Conservation (phyloP, 495 filamentous ascomycete species). For the Penicillium paxilli region DNA sequence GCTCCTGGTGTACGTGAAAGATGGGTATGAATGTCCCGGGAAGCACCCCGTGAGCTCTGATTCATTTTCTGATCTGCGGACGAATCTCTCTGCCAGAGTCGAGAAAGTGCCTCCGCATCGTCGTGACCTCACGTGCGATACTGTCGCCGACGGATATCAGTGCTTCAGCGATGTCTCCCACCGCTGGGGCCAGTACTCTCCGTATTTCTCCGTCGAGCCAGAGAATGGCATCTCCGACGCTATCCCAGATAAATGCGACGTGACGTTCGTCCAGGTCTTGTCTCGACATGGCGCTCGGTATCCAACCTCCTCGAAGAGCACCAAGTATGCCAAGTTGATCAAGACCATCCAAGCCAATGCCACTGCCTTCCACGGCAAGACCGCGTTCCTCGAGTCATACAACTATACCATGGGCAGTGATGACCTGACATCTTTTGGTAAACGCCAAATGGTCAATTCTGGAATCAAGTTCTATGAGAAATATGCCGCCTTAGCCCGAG, state of each 20-base stretch:
- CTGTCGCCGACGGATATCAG: constrained; percentile 60
- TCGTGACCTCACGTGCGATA: constrained; percentile 50
- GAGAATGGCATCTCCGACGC: constrained; percentile 51
- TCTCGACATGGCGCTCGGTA: constrained; percentile 83
- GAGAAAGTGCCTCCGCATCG: neutral
- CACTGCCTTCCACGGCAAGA: constrained; percentile 54
- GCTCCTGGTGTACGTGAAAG: neutral
- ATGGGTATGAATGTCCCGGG: constrained; percentile 14
- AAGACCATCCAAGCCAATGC: constrained; percentile 59
- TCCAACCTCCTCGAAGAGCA: constrained; percentile 65
- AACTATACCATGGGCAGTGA: constrained; percentile 73
- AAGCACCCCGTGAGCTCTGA: neutral
- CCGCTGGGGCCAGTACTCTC: constrained; percentile 84
- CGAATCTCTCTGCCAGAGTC: constrained; percentile 5
- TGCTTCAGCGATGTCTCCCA: constrained; percentile 61
- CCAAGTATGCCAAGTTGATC: constrained; percentile 56
- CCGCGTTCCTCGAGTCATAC: constrained; percentile 66
- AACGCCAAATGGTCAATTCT: constrained; percentile 72
- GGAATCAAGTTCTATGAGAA: constrained; percentile 71
- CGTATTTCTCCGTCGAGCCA: constrained; percentile 68
- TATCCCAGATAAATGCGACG: constrained; percentile 61
- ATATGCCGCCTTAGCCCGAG: constrained; percentile 58
- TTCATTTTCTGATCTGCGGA: constrained; percentile 7
- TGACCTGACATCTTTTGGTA: constrained; percentile 70
- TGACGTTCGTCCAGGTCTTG: constrained; percentile 78